A percentile compares a stretch with the other conserved stretches of the same genome.
phyloP scores from a whole-genome alignment of 2,329 filamentous ascomycete species.

The Apiospora saccharicola region DNA sequence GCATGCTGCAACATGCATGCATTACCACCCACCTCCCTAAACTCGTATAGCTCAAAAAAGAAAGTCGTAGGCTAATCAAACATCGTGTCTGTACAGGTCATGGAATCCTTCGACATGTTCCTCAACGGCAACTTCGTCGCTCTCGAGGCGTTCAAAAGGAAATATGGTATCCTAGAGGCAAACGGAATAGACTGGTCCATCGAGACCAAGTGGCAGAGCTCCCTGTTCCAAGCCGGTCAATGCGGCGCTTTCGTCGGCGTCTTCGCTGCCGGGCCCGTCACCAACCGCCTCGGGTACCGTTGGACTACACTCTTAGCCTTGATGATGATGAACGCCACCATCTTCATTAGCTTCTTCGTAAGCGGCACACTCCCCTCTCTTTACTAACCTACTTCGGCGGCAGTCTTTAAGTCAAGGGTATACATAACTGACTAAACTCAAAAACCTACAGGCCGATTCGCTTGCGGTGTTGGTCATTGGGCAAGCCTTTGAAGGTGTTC shows the following conservation, averaged over 20 bases:
- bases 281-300: conserved; percentile 47
- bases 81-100: conserved; percentile 45
- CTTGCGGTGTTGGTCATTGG: conserved; percentile 53
- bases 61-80: no score
- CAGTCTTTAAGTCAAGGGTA: conserved; percentile 23
- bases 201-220: conserved; percentile 50
- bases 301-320: conserved; percentile 45
- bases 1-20: conserved; percentile 13
- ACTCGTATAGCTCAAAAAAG: background rate
- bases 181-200: conserved; percentile 40
- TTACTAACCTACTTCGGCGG: background rate
- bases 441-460: conserved; percentile 42
- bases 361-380: conserved; percentile 29
- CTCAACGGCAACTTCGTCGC: conserved; percentile 56
- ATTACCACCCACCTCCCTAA: conserved; percentile 6
- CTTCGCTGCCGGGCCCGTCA: conserved; percentile 47
- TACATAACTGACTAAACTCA: background rate
- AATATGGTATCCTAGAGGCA: conserved; percentile 45
- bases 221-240: conserved; percentile 44
- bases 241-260: conserved; percentile 47
- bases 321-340: conserved; percentile 43
- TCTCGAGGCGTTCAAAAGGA: conserved; percentile 45
- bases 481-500: conserved; percentile 66
- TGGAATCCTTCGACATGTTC: conserved; percentile 59
- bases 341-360: conserved; percentile 63